phyloP scores from a whole-genome alignment of 2,329 filamentous ascomycete genomes.

The Biscogniauxia sp. region DNA sequence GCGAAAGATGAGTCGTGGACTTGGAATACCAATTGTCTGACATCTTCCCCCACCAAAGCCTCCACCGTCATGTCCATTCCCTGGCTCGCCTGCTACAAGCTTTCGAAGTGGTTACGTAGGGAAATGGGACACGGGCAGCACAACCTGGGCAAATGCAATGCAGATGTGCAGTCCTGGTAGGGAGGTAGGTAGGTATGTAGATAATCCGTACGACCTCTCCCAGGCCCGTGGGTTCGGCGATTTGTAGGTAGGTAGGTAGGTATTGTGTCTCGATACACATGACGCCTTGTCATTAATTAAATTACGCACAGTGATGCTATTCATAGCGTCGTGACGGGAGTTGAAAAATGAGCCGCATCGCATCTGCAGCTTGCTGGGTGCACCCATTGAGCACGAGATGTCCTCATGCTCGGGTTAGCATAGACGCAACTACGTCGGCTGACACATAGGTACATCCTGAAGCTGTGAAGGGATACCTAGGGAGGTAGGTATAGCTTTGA shows the following conservation, averaged over 20 bases:
- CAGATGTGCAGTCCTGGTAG: background rate
- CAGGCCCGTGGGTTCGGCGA: slow-evolving; percentile 7
- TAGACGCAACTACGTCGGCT: background rate
- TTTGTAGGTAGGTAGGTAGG: background rate
- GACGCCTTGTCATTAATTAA: slow-evolving; percentile 12
- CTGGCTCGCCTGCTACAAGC: background rate
- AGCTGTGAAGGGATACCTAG: slow-evolving; percentile 4
- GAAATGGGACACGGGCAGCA: background rate
- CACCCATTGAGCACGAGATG: slow-evolving; percentile 5
- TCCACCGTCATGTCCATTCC: background rate
- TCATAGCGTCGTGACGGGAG: slow-evolving; percentile 19
- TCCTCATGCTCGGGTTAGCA: slow-evolving; percentile 7
- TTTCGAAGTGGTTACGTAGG: background rate
- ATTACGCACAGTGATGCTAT: slow-evolving; percentile 9
- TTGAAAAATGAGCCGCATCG: slow-evolving; percentile 17
- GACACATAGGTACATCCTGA: slow-evolving; percentile 10
- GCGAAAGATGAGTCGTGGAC: background rate
- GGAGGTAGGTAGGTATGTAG: background rate
- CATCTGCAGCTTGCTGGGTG: slow-evolving; percentile 14
- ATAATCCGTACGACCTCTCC: background rate
- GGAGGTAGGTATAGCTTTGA: background rate
- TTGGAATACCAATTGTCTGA: background rate
- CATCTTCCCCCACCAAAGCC: background rate
- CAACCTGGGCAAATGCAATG: background rate
- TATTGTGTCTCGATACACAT: slow-evolving; percentile 15